Evolutionary conservation across 768 basidiomycete genomes (phyloP), one percentile per base, ranked within the genome.

Genomic region (Trametes sanguinea): DNA sequence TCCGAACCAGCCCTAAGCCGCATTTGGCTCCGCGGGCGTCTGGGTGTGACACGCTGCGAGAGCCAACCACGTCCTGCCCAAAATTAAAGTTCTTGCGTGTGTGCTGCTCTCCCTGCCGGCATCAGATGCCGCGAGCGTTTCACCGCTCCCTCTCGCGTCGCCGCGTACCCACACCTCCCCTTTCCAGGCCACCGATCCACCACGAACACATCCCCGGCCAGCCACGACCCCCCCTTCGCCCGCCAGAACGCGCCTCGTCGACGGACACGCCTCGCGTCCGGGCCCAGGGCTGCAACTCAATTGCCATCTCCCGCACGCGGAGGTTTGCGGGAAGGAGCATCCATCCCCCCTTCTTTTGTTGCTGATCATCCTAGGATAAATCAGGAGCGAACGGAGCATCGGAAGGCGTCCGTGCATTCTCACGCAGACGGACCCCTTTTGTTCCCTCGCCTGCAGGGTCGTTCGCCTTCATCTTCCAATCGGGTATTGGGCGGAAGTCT

Each of bases 41-140:
- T 59, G 50, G 4, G 37, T 47, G 50, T 50, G 50, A 51, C 57
- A 51, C 47, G 59, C 48, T 47, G 50, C 39, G 50, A 51, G 50
- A 51, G 57, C 62, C 47, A 59, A 61, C 53, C 29, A 53, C 57
- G 30, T 29, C 58, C 44, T 48, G 30, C 40, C 54, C 63, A 60
- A 60, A 64, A 64, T 64, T 64, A 64, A 61, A 60, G 52, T 56
- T 59, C 53, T 37, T 37, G 35, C 35, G 45, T 43, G 54, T 64
- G 56, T 47, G 56, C 57, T 17, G 30, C 48, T 47, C 56, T 53
- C 60, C 11, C 35, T 37, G 60, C 67, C 67, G 67, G 52, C 64
- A 65, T 68, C 67, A 59, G 67, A 65, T 65, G 59, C 67, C 67
- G 62, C 56, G 57, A 57, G 51, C 51, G 67, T 68, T 65, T 68